These are phyloP conservation scores for Colletotrichum phormii DNA, from an alignment of 2,329 filamentous ascomycete genomes.

Conservation along the genomic window DNA sequence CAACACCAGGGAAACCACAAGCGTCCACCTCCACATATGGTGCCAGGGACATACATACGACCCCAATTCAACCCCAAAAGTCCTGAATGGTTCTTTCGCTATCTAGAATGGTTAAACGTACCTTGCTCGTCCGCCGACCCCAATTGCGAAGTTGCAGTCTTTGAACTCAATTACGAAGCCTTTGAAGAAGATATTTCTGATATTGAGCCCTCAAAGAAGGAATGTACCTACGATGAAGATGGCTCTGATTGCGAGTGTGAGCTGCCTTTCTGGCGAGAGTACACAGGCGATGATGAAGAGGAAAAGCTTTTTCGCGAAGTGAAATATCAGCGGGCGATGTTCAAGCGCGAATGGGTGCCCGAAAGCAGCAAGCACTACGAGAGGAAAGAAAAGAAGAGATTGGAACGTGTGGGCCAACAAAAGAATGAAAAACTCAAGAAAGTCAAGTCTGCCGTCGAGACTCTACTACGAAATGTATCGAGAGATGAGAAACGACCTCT, in stretches of 20 bases:
- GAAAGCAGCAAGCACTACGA: not conserved
- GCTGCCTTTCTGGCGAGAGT: not conserved
- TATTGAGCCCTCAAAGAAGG: not conserved
- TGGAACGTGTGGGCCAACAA: not conserved
- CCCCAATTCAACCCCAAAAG: not conserved
- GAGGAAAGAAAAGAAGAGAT: not conserved
- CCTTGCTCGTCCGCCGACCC: not conserved
- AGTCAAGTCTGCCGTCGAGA: not conserved
- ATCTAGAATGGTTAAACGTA: not conserved
- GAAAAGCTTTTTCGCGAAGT: not conserved
- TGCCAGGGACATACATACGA: too few relatives aligned
- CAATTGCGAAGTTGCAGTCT: too few relatives aligned
- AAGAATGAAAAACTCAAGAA: not conserved
- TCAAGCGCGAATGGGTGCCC: not conserved
- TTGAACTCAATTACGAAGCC: not conserved
- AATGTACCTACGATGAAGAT: not conserved
- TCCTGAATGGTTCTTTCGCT: not conserved
- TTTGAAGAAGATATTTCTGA: not conserved
- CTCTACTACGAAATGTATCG: not conserved
- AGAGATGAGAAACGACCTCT: not conserved
- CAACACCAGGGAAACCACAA: not conserved
- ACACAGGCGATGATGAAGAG: not conserved
- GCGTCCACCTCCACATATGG: not conserved
- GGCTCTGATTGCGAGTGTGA: not conserved
- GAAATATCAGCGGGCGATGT: not conserved